Evolutionary conservation across 2,329 filamentous ascomycete genomes (phyloP).

Genomic region (Thelonectria blattea): DNA sequence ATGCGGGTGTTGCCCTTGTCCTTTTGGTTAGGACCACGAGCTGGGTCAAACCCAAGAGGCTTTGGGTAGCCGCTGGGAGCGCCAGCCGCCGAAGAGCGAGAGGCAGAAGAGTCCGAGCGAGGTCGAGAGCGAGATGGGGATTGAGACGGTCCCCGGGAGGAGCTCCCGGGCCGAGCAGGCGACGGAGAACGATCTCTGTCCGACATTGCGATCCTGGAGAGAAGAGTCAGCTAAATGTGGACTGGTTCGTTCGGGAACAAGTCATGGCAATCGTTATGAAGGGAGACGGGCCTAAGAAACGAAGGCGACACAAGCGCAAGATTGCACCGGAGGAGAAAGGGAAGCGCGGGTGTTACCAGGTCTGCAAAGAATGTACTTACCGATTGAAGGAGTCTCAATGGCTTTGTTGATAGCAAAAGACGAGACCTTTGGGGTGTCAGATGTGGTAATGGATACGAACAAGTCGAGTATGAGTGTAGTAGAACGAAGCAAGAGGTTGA

Average conservation of each 20-base stretch:
- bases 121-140: conserved; percentile 22
- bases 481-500: background rate
- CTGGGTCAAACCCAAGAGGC: conserved; percentile 53
- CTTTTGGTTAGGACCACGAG: conserved; percentile 38
- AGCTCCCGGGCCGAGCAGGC: conserved; percentile 24
- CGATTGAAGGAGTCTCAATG: background rate
- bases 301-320: background rate
- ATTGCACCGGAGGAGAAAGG: background rate
- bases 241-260: background rate
- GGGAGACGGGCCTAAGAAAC: background rate
- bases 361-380: background rate
- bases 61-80: conserved; percentile 35
- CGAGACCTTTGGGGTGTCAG: background rate
- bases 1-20: conserved; percentile 54
- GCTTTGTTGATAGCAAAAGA: background rate
- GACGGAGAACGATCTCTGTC: conserved; percentile 41
- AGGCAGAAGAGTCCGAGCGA: conserved; percentile 24
- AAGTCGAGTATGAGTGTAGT: background rate
- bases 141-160: conserved; percentile 28
- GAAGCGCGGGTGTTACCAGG: background rate
- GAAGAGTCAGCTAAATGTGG: background rate
- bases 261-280: background rate
- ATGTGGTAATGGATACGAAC: background rate
- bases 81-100: conserved; percentile 26
- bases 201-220: conserved; percentile 37